phyloP scores from a whole-genome alignment of 2,329 filamentous ascomycete genomes.

The Neodidymelliopsis sp. region DNA sequence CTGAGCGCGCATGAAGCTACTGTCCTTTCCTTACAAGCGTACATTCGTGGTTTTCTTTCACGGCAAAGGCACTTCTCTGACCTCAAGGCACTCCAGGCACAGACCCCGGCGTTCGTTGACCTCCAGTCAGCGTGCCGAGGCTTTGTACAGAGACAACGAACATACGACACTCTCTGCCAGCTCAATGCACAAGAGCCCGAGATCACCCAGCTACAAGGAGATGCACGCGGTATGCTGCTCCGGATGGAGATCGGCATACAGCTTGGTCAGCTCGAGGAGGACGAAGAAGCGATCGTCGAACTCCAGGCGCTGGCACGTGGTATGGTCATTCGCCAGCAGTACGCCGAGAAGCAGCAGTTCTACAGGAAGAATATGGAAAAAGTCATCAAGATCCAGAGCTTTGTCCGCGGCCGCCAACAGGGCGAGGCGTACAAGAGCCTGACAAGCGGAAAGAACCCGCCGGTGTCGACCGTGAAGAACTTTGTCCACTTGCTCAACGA shows the following conservation, averaged over 20 bases:
- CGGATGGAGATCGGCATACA: slow-evolving; percentile 76
- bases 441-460: slow-evolving; percentile 94
- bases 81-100: slow-evolving; percentile 62
- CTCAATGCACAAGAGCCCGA: slow-evolving; percentile 73
- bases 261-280: slow-evolving; percentile 78
- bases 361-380: slow-evolving; percentile 98
- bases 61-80: slow-evolving; percentile 55
- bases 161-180: slow-evolving; percentile 70
- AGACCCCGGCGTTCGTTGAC: slow-evolving; percentile 64
- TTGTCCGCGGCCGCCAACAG: slow-evolving; percentile 92
- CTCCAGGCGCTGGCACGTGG: slow-evolving; percentile 79
- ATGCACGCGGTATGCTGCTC: slow-evolving; percentile 79
- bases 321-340: slow-evolving; percentile 74
- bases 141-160: slow-evolving; percentile 67
- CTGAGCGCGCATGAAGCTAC: slow-evolving; percentile 54
- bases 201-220: slow-evolving; percentile 74
- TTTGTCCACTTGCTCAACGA: slow-evolving; percentile 98
- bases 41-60: slow-evolving; percentile 57
- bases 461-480: slow-evolving; percentile 95
- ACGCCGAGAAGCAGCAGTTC: slow-evolving; percentile 84
- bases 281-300: slow-evolving; percentile 78
- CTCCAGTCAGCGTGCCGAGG: slow-evolving; percentile 75
- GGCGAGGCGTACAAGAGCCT: slow-evolving; percentile 98
- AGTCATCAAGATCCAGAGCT: slow-evolving; percentile 98
- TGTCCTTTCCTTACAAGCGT: slow-evolving; percentile 61